Evolutionary conservation across 768 basidiomycete species (phyloP), one percentile per base, ranked within the genome.

Genomic region (Boletus pseudo-olivaceus): DNA sequence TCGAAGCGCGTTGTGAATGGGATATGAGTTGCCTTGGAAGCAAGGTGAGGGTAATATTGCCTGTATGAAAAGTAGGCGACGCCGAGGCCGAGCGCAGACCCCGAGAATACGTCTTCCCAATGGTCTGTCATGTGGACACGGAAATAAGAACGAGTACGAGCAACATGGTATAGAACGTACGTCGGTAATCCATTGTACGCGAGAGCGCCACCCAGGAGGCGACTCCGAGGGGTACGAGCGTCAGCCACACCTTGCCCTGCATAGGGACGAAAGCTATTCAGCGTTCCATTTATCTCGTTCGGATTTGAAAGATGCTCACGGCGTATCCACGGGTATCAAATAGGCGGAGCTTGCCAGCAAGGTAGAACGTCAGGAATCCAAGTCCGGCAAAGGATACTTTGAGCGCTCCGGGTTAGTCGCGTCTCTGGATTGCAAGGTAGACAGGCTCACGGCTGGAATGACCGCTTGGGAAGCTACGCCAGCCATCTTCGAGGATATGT

Each of bases 171-270:
- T 38, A n/a, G 8, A 20, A 79, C 84, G 55, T 65, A 90, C 88
- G 92, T 58, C 93, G 81, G 61, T 88, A 88, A 69, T 96, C 94
- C 88, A 95, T 94, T 0, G 90, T 94, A n/a, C 94, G 83, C 5
- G 87, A 85, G 53, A 93, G 80, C 5, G 89, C 88, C 4, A 92
- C 82, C 8, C 87, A 74, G 5, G 82, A 73, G 1, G 93, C 93
- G 2, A 79, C 87, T 11, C 84, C 71, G 35, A 96, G 79, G 1
- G 96, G 96, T 0, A 81, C 64, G 1, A 96, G 67, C 0, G 85
- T 74, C 29, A 94, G 62, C 95, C 95, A 99, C 6, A 88, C 87
- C 70, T 93, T 94, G 17, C 76, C 67, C 81, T 85, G 56, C 40
- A 32, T 8, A 26, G 17, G 15, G 15, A 17, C 10, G 1, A 17